Evolutionary conservation across 352 stramenopile genomes (phyloP).

Genomic region (Phytophthora fragariaefolia): DNA sequence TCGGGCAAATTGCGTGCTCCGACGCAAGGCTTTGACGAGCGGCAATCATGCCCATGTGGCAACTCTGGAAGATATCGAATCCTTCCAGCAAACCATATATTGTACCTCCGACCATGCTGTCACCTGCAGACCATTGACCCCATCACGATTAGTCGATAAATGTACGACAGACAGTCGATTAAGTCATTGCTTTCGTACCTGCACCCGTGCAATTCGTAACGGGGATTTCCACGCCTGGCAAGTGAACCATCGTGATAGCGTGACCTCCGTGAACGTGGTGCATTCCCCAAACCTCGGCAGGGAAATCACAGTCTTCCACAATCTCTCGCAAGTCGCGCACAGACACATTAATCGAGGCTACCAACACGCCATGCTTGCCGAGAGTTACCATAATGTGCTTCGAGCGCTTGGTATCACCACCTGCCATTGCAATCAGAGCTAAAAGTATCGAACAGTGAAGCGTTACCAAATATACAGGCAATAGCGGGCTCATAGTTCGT

Average conservation of each 20-base stretch:
- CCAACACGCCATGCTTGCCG: slow-evolving; percentile 75
- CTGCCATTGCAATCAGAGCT: slow-evolving; percentile 74
- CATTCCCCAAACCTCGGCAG: slow-evolving; percentile 60
- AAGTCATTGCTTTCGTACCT: slow-evolving; percentile 38
- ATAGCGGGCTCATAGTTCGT: too few relatives aligned
- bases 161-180: neutral
- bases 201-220: slow-evolving; percentile 80
- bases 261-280: slow-evolving; percentile 56
- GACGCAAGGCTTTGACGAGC: slow-evolving; percentile 72
- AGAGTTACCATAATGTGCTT: slow-evolving; percentile 85
- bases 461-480: slow-evolving; percentile 7
- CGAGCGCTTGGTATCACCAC: slow-evolving; percentile 45
- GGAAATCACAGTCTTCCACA: slow-evolving; percentile 42
- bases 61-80: slow-evolving; percentile 68
- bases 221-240: slow-evolving; percentile 59
- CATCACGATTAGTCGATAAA: slow-evolving; percentile 5
- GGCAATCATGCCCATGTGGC: slow-evolving; percentile 79
- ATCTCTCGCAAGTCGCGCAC: slow-evolving; percentile 33
- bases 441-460: neutral
- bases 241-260: slow-evolving; percentile 64
- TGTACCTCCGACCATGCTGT: slow-evolving; percentile 79
- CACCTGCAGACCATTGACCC: slow-evolving; percentile 45
- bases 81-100: slow-evolving; percentile 76
- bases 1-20: slow-evolving; percentile 68
- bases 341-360: slow-evolving; percentile 68